phyloP scores from a whole-genome alignment of 164 flowering plant species.

The Stephania japonica region DNA sequence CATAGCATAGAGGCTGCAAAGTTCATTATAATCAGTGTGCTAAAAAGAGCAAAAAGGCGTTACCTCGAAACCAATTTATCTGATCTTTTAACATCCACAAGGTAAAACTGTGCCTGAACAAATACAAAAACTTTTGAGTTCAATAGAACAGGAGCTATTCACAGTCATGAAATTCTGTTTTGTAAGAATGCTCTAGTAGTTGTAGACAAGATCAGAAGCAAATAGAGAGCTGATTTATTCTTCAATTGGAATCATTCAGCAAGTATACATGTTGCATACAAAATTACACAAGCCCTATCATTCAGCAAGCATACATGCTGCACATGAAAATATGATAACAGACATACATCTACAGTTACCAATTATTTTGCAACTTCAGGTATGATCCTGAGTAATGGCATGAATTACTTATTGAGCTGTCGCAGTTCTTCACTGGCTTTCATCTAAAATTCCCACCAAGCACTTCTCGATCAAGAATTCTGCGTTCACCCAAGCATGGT shows the following conservation, averaged over 20 bases:
- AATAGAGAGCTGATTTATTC: neutral
- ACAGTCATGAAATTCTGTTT: neutral
- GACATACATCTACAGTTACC: neutral
- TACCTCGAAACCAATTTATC: neutral
- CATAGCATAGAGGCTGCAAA: too few species aligned
- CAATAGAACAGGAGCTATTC: neutral
- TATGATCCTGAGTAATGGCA: neutral
- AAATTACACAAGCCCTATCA: neutral
- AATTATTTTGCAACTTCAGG: neutral
- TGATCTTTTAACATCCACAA: neutral
- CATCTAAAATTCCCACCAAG: slow-evolving; percentile 77
- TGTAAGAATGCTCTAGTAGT: neutral
- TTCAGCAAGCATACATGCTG: neutral
- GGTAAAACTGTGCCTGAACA: neutral
- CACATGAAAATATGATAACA: neutral
- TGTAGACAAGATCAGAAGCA: neutral
- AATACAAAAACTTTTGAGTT: neutral
- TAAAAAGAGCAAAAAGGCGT: neutral
- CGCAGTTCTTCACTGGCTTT: slow-evolving; percentile 22
- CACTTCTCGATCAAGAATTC: slow-evolving; percentile 90
- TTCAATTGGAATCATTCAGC: neutral
- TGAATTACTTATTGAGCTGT: neutral
- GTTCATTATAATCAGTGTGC: neutral
- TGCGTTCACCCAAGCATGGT: slow-evolving; percentile 98
- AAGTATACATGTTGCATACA: neutral